These are phyloP conservation scores for Mrakia frigida DNA, from an alignment of 768 basidiomycete genomes.

Conservation along the genomic window DNA sequence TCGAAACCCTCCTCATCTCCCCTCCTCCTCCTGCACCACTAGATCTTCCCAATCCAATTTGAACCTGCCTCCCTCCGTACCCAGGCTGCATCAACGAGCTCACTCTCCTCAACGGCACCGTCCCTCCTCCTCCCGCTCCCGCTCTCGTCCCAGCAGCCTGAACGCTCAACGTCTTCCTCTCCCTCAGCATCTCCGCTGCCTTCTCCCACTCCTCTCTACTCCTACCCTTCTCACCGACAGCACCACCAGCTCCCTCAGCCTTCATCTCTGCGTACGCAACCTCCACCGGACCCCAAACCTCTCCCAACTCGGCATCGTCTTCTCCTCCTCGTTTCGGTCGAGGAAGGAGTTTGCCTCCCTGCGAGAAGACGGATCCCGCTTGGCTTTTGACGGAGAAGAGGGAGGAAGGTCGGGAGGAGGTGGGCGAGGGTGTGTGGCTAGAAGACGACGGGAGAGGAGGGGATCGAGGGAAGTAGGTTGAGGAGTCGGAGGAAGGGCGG, in stretches of 20 bases:
- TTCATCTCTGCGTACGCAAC: background rate
- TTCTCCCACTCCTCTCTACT: slow-evolving; percentile 8
- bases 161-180: slow-evolving; percentile 6
- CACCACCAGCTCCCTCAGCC: background rate
- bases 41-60: background rate
- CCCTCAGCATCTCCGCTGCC: slow-evolving; percentile 5
- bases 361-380: background rate
- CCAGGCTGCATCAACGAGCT: background rate
- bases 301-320: background rate
- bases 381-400: background rate
- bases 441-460: background rate
- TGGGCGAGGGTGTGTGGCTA: background rate
- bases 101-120: background rate
- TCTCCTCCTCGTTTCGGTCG: background rate
- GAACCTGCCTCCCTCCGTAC: background rate
- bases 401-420: background rate
- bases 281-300: slow-evolving; percentile 5
- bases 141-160: background rate
- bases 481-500: background rate
- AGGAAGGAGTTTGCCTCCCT: background rate
- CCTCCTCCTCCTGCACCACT: background rate
- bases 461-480: background rate
- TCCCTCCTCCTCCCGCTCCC: background rate
- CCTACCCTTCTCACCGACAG: background rate
- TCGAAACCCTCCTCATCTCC: slow-evolving; percentile 7